Evolutionary conservation across 768 basidiomycete species (phyloP).

Genomic region (Multifurca ochricompacta): DNA sequence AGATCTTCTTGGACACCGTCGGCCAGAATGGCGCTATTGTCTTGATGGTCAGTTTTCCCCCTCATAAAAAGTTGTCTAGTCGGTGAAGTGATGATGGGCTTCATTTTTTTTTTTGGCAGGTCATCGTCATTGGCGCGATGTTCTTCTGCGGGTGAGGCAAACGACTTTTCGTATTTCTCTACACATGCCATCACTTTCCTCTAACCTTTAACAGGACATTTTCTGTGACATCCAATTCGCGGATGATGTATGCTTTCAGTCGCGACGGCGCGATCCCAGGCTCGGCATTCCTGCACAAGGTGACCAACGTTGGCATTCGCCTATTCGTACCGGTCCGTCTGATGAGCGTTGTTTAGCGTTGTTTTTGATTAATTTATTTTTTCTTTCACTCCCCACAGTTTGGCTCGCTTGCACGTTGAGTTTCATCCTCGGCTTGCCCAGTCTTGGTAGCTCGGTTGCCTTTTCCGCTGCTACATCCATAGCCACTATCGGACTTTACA

Average conservation of each 20-base stretch:
- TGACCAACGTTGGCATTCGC: constrained; percentile 52
- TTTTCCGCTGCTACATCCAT: constrained; percentile 51
- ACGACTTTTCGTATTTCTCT: background rate
- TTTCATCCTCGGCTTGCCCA: constrained; percentile 67
- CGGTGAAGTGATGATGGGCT: background rate
- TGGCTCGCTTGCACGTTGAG: constrained; percentile 75
- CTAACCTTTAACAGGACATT: constrained; percentile 42
- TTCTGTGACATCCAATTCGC: constrained; percentile 68
- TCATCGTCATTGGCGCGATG: constrained; percentile 65
- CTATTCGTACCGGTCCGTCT: constrained; percentile 54
- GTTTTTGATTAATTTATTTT: no score
- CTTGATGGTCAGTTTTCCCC: constrained; percentile 43
- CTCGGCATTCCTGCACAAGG: constrained; percentile 57
- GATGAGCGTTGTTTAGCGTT: no score
- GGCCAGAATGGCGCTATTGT: constrained; percentile 68
- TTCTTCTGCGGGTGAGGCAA: constrained; percentile 56
- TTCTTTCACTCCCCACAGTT: constrained; percentile 32
- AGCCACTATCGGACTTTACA: constrained; percentile 70
- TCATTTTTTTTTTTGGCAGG: constrained; percentile 26
- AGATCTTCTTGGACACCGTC: constrained; percentile 72
- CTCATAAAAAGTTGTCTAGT: background rate
- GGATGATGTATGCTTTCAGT: constrained; percentile 80
- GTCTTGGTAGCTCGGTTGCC: constrained; percentile 64
- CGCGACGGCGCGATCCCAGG: constrained; percentile 70
- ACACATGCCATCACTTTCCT: background rate